A percentile compares a stretch with the other conserved stretches of the same genome.
Evolutionary conservation across 2,329 filamentous ascomycete genomes (phyloP).

Genomic region (Microascus cirrosus): DNA sequence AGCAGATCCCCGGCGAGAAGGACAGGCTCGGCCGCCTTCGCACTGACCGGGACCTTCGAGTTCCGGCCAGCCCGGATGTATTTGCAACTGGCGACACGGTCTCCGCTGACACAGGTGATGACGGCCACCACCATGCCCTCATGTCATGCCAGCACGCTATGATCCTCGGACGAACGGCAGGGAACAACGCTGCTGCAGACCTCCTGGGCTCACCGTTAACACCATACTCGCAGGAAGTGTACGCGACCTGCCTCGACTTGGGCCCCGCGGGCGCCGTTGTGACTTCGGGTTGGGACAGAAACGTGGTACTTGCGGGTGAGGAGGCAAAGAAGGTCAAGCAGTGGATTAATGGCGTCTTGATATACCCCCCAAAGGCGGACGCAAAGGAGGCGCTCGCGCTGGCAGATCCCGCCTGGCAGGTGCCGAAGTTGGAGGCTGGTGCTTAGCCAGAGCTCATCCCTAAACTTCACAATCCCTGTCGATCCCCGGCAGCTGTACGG

Average conservation of each 20-base stretch:
- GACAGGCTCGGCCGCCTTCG: slow-evolving; percentile 17
- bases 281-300: slow-evolving; percentile 17
- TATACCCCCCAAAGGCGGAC: slow-evolving; percentile 18
- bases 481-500: no score
- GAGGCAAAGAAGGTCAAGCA: slow-evolving; percentile 20
- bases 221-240: slow-evolving; percentile 17
- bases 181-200: slow-evolving; percentile 21
- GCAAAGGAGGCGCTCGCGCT: slow-evolving; percentile 11
- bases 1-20: slow-evolving; percentile 17
- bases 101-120: slow-evolving; percentile 10
- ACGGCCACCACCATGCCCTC: slow-evolving; percentile 17
- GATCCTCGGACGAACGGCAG: slow-evolving; percentile 19
- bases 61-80: slow-evolving; percentile 10
- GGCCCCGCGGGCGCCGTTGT: slow-evolving; percentile 18
- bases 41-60: slow-evolving; percentile 17
- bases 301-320: slow-evolving; percentile 15
- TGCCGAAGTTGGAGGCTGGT: neutral
- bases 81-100: slow-evolving; percentile 24
- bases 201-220: slow-evolving; percentile 14
- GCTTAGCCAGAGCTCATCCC: neutral
- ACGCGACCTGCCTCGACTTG: slow-evolving; percentile 23
- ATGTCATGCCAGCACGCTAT: slow-evolving; percentile 28
- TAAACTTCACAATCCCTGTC: no score
- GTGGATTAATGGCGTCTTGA: slow-evolving; percentile 19
- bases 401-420: slow-evolving; percentile 12